Evolutionary conservation across 1,284 basidiomycete species (phyloP).

Genomic region (Pseudozyma hubeiensis): DNA sequence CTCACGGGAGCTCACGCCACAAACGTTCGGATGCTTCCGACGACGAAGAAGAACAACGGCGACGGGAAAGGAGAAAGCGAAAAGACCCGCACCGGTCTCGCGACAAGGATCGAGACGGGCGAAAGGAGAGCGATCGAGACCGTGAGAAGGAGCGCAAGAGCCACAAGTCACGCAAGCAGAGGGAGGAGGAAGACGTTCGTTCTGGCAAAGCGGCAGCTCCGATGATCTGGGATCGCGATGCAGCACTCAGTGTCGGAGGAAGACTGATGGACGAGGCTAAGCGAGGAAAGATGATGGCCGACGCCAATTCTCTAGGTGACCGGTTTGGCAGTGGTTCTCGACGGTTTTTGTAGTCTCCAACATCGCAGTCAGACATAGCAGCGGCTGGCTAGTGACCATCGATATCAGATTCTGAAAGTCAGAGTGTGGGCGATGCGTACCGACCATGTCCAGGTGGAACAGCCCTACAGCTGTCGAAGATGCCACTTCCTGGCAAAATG

Average conservation of each 20-base stretch:
- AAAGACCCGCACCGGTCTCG: conserved; percentile 17
- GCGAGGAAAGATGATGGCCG: conserved; percentile 32
- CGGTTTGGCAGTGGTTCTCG: conserved; percentile 48
- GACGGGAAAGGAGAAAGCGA: conserved; percentile 8
- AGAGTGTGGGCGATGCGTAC: too few species aligned
- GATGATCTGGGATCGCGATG: conserved; percentile 55
- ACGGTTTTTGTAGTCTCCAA: conserved; percentile 28
- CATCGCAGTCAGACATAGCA: too few species aligned
- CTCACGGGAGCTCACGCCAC: conserved; percentile 16
- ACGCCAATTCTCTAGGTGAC: conserved; percentile 41
- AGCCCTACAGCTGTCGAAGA: too few species aligned
- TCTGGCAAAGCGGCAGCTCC: conserved; percentile 35
- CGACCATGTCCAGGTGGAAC: too few species aligned
- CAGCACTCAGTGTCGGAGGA: conserved; percentile 43
- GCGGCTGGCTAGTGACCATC: too few species aligned
- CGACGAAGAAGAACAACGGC: conserved; percentile 7
- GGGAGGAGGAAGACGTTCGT: conserved; percentile 42
- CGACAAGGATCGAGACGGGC: conserved; percentile 15
- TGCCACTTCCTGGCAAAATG: too few species aligned
- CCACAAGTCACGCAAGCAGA: conserved; percentile 32
- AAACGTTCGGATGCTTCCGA: conserved; percentile 23
- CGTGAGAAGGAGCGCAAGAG: conserved; percentile 14
- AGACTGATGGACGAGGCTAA: conserved; percentile 53
- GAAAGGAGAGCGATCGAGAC: conserved; percentile 8
- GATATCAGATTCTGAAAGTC: too few species aligned